These are phyloP conservation scores for Colletotrichum musae DNA, from an alignment of 2,329 filamentous ascomycete species.

Conservation along the genomic window DNA sequence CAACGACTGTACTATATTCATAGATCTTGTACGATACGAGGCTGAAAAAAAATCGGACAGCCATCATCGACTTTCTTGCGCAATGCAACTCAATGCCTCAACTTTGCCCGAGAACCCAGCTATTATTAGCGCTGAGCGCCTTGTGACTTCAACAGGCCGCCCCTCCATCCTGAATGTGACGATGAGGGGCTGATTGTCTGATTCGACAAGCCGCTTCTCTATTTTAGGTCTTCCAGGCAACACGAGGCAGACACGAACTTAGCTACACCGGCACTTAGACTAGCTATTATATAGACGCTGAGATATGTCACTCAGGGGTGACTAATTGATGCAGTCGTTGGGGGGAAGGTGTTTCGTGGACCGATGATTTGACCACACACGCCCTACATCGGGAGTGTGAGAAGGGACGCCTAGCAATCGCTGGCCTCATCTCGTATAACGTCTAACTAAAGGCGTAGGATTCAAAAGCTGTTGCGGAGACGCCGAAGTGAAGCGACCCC, in stretches of 20 bases:
- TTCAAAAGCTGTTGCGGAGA: not conserved
- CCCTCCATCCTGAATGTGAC: not conserved
- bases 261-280: not conserved
- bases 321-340: not conserved
- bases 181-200: conserved; percentile 4
- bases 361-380: not conserved
- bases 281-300: not conserved
- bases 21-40: conserved; percentile 41
- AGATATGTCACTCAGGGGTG: not conserved
- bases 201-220: conserved; percentile 4
- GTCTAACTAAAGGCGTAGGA: not conserved
- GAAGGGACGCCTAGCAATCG: not conserved
- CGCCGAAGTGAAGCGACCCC: not conserved
- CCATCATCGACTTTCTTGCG: conserved; percentile 18
- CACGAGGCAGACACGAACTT: conserved; percentile 2
- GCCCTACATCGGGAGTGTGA: not conserved
- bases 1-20: conserved; percentile 39
- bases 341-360: not conserved
- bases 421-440: not conserved
- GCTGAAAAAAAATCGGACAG: conserved; percentile 29
- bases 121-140: conserved; percentile 17
- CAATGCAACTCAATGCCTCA: not conserved
- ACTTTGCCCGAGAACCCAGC: not conserved
- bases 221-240: not conserved
- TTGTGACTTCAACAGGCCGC: not conserved